phyloP scores from a whole-genome alignment of 202 grass and related monocot genomes.

The Saccharum hybrid region DNA sequence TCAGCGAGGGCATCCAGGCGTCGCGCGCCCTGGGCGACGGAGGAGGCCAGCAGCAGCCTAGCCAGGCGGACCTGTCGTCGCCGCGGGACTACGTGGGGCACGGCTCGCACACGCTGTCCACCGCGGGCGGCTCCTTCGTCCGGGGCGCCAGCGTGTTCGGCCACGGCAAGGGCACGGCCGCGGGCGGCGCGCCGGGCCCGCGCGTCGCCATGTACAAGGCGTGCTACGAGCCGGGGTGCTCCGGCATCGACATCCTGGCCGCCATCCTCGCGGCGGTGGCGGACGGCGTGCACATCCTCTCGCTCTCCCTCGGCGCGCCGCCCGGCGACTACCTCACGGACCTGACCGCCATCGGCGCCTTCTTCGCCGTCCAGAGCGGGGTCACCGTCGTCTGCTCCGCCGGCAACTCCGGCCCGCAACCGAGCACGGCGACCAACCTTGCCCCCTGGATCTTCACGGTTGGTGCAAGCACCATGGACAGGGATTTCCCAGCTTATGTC shows the following conservation, averaged over 20 bases:
- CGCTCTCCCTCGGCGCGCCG: conserved; percentile 37
- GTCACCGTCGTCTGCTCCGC: conserved; percentile 54
- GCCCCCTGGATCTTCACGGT: conserved; percentile 61
- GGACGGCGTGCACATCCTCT: conserved; percentile 54
- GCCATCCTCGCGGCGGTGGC: not conserved
- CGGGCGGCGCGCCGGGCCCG: conserved; percentile 67
- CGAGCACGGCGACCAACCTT: conserved; percentile 28
- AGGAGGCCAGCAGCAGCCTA: not conserved
- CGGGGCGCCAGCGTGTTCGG: conserved; percentile 45
- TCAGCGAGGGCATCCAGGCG: conserved; percentile 36
- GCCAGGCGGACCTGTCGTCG: conserved; percentile 46
- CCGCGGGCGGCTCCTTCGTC: conserved; percentile 56
- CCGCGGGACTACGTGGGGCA: conserved; percentile 70
- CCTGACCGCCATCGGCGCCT: conserved; percentile 30
- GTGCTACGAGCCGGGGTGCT: conserved; percentile 41
- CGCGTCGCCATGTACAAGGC: conserved; percentile 77
- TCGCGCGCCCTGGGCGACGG: not conserved
- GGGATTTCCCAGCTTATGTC: conserved; percentile 36
- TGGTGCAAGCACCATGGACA: conserved; percentile 56
- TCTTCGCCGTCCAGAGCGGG: conserved; percentile 42
- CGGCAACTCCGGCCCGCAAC: conserved; percentile 45
- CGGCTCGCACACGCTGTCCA: conserved; percentile 86
- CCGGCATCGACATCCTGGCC: conserved; percentile 41
- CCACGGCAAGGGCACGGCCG: conserved; percentile 55
- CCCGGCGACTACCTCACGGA: conserved; percentile 31